A percentile compares a stretch with the other conserved stretches of the same genome.
Evolutionary conservation across 75 land plant species (phyloP).

Genomic region (Picea sitchensis): DNA sequence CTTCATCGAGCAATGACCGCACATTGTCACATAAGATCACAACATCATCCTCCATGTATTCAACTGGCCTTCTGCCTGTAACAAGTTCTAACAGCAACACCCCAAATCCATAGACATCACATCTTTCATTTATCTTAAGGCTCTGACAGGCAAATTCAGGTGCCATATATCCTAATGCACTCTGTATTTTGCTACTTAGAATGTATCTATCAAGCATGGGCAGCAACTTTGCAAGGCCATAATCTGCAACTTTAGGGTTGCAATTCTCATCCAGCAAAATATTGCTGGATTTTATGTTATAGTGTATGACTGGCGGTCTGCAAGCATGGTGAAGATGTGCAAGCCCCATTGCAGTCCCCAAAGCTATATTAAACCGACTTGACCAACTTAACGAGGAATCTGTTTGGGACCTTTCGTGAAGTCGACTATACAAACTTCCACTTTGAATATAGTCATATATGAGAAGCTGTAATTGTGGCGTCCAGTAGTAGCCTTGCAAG

Average conservation of each 20-base stretch:
- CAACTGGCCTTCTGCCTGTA: slow-evolving; percentile 87
- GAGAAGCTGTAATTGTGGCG: slow-evolving; percentile 84
- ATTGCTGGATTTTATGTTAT: slow-evolving; percentile 90
- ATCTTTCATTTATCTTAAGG: slow-evolving; percentile 87
- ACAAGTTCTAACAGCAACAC: slow-evolving; percentile 81
- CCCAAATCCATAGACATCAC: slow-evolving; percentile 94
- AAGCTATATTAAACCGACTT: slow-evolving; percentile 68
- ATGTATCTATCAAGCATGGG: slow-evolving; percentile 84
- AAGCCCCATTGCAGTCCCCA: slow-evolving; percentile 73
- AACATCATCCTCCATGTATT: slow-evolving; percentile 98
- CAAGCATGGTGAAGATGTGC: slow-evolving; percentile 71
- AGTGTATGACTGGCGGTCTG: slow-evolving; percentile 67
- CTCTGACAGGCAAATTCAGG: slow-evolving; percentile 94
- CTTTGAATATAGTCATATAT: slow-evolving; percentile 77
- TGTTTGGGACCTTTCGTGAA: slow-evolving; percentile 50
- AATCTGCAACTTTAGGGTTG: slow-evolving; percentile 72
- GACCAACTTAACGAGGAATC: slow-evolving; percentile 57
- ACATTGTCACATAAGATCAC: slow-evolving; percentile 88
- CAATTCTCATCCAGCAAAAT: slow-evolving; percentile 63
- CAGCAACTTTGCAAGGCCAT: slow-evolving; percentile 80
- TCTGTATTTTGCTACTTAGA: slow-evolving; percentile 91
- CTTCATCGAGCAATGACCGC: slow-evolving; percentile 74
- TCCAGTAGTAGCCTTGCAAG: slow-evolving; percentile 96
- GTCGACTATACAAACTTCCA: slow-evolving; percentile 75
- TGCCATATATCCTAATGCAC: slow-evolving; percentile 97